Base-by-base conservation (phyloP, 1,284 basidiomycete species). In the Fomitopsis palustris region DNA sequence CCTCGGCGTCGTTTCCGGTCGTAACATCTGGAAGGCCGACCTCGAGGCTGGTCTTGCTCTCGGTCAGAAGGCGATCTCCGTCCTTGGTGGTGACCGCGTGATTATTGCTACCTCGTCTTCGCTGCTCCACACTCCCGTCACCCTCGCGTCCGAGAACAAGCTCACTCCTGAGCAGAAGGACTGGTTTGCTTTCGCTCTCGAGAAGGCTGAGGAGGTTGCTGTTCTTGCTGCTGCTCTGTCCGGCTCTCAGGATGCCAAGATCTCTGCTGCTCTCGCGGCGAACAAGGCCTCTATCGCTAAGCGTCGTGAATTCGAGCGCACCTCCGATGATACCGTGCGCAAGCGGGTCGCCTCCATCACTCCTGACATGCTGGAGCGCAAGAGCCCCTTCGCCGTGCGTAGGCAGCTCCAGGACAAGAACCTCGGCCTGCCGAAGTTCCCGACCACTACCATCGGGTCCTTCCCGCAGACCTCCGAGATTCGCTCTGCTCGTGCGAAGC, bases 401-500 rank as follows among this genome's bases (percentile, higher is more conserved):
- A 88, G 92, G 76, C 90, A 92, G 71, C 84, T 93, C 59, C 97
- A 99, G 82, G 86, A 88, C 76, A 87, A 93, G 79, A 84, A 92
- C 74, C 86, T 98, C 74, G 83, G 91, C 68, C 87, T 99, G 31
- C 97, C 97, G 76, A 91, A 90, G 78, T 99, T 99, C 90, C 95
- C 96, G 62, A 98, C 96, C 68, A 99, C 96, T 66, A 98, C 96
- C 69, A 98, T 98, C 69, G 96, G 96, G 64, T 98, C 96, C 47
- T 99, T 98, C 93, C 94, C 94, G 86, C 95, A 99, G 90, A 99
- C 97, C 75, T 97, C 98, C 81, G 96, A 99, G 80, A 99, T 99
- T 70, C 95, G 96, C 78, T 82, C 84, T 69, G 95, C 95, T 69
- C 96, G 96, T 81, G 89, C 95, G 67, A 96, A 94, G 81, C 87